Percentiles rank a stretch among this genome's conserved stretches.
These are phyloP conservation scores for Trametes maxima DNA, from an alignment of 768 basidiomycete species.

Conservation along the genomic window DNA sequence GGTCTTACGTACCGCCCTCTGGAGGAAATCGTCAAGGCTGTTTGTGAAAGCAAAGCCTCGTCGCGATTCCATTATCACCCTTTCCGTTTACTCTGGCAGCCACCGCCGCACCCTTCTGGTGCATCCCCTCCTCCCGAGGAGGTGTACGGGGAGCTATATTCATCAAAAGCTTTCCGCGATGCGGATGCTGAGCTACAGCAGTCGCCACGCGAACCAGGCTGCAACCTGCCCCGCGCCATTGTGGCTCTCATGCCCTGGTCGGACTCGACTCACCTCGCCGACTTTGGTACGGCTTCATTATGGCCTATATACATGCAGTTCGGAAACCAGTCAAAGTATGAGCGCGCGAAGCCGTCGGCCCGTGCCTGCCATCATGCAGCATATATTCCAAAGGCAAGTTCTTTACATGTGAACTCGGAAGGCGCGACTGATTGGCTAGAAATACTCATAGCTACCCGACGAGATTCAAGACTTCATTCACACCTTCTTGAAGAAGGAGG, in stretches of 20 bases:
- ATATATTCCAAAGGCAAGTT: slow-evolving; percentile 44
- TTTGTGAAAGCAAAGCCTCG: neutral
- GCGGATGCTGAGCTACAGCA: slow-evolving; percentile 14
- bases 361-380: slow-evolving; percentile 43
- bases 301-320: slow-evolving; percentile 43
- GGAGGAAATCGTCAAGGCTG: neutral
- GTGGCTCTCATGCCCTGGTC: slow-evolving; percentile 25
- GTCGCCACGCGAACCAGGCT: slow-evolving; percentile 12
- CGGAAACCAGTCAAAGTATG: slow-evolving; percentile 36
- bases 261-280: slow-evolving; percentile 31
- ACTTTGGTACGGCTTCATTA: slow-evolving; percentile 28
- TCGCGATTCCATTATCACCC: neutral
- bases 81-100: neutral
- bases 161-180: neutral
- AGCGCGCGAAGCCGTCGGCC: slow-evolving; percentile 30
- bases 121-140: too few relatives aligned
- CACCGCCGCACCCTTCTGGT: too few relatives aligned
- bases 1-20: neutral
- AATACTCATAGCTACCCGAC: too few relatives aligned
- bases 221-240: slow-evolving; percentile 4
- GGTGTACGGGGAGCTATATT: too few relatives aligned
- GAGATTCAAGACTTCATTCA: too few relatives aligned
- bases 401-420: too few relatives aligned
- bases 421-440: too few relatives aligned
- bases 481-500: neutral